Conservation (phyloP, 306 rosid genomes). For the Oemleria cerasiformis region DNA sequence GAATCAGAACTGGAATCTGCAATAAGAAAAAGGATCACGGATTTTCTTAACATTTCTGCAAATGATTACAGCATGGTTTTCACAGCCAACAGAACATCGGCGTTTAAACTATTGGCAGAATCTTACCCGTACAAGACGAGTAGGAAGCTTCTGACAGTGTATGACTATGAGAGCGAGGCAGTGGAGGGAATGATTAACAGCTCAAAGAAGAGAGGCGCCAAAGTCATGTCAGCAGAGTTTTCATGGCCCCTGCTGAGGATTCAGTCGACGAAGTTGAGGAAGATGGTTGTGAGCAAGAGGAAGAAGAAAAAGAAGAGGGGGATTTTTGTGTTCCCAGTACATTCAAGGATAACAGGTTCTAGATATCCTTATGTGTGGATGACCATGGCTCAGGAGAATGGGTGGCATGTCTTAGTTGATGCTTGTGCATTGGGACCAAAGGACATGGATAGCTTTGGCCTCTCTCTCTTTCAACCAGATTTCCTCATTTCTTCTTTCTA, state of each 20-base stretch:
- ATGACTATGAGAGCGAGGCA: slow-evolving; percentile 87
- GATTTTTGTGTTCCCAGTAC: slow-evolving; percentile 78
- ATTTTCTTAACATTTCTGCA: slow-evolving; percentile 61
- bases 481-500: slow-evolving; percentile 84
- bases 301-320: slow-evolving; percentile 64
- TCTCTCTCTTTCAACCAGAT: slow-evolving; percentile 76
- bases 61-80: slow-evolving; percentile 81
- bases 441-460: slow-evolving; percentile 86
- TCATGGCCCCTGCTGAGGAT: slow-evolving; percentile 92
- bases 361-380: slow-evolving; percentile 90
- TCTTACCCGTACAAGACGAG: slow-evolving; percentile 63
- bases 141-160: slow-evolving; percentile 69
- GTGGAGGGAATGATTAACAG: slow-evolving; percentile 57
- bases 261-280: slow-evolving; percentile 58
- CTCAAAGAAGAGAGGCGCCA: slow-evolving; percentile 77
- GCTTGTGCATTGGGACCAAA: slow-evolving; percentile 91
- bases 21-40: slow-evolving; percentile 68
- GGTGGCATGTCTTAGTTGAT: slow-evolving; percentile 84
- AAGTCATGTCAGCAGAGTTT: slow-evolving; percentile 65
- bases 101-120: slow-evolving; percentile 80
- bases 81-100: slow-evolving; percentile 87
- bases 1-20: slow-evolving; percentile 67
- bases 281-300: slow-evolving; percentile 55
- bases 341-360: slow-evolving; percentile 84
- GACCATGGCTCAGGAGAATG: slow-evolving; percentile 82